These are phyloP conservation scores for Penicillium hordei DNA, from an alignment of 2,329 filamentous ascomycete genomes.

Conservation along the genomic window DNA sequence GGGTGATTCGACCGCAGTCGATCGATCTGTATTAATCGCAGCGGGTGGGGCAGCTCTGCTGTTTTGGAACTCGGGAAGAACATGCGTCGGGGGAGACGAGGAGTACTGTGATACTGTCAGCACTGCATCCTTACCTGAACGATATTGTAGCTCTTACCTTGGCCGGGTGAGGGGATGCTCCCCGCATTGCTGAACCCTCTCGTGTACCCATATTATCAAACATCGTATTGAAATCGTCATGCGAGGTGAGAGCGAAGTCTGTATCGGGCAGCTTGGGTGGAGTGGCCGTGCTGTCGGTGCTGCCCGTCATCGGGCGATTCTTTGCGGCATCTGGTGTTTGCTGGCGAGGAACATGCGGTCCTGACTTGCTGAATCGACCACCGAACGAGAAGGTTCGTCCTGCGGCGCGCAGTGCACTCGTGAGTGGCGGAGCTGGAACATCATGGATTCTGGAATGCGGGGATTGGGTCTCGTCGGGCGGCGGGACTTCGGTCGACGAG, in stretches of 20 bases:
- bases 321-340: conserved; percentile 26
- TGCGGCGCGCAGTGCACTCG: conserved; percentile 47
- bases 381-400: conserved; percentile 57
- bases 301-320: conserved; percentile 52
- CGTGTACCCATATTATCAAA: conserved; percentile 49
- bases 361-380: conserved; percentile 39
- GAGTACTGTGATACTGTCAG: conserved; percentile 30
- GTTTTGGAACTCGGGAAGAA: conserved; percentile 19
- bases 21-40: conserved; percentile 48
- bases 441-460: conserved; percentile 43
- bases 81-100: conserved; percentile 22
- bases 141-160: conserved; percentile 21
- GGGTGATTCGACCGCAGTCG: conserved; percentile 47
- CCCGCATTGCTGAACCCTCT: conserved; percentile 27
- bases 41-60: conserved; percentile 33
- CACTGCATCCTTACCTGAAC: conserved; percentile 9
- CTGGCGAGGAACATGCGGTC: conserved; percentile 23
- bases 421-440: conserved; percentile 41
- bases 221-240: conserved; percentile 53
- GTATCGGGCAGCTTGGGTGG: conserved; percentile 53
- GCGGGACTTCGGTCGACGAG: conserved; percentile 52
- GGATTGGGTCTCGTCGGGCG: conserved; percentile 41
- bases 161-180: conserved; percentile 22
- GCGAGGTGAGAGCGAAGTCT: conserved; percentile 42
- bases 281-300: conserved; percentile 52